Evolutionary conservation across 2,329 filamentous ascomycete genomes (phyloP), one percentile per base, ranked within the genome.

Genomic region (Paracoccidioides lutzii): DNA sequence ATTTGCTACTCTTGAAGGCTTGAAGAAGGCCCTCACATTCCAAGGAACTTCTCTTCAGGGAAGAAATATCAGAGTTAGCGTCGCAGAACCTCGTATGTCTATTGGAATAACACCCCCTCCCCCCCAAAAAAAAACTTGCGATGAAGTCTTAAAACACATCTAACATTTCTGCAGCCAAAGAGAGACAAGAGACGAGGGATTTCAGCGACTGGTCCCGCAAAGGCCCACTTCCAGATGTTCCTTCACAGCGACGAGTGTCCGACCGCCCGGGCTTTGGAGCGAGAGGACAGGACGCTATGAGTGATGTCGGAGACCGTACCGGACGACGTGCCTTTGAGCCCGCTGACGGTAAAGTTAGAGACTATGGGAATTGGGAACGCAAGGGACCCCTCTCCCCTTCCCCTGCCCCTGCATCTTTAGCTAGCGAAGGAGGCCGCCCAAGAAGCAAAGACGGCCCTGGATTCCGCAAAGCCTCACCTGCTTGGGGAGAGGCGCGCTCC

Each of bases 1-100:
- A 72, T 98, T 98, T 67, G 83, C 79, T 62, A 85, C 83, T 53
- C 76, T 93, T 46, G 91, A 97, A 52, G 91, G 91, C 58, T 77
- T 98, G 66, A 94, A 95, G 78, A 86, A 90, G 74, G 93, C 93
- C 56, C 80, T 98, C 61, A 82, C 83, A 57, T 80, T 93, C 60
- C 90, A 90, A 66, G 88, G 89, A 65, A 78, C 82, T 59, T 83
- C 82, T 57, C 90, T 97, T 71, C 86, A 94, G 71, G 90, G 90
- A 64, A 85, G 93, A 63, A 87, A 84, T 68, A 90, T 98, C 70
- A 84, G 89, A 70, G 85, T 97, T 69, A 96, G 90, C 77, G 85
- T 98, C 68, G 94, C 93, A 53, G 94, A 98, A 76, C 93, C 93
- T 71, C 91, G 93, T 98, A 85, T 74, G 90, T 81, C 22, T 28